Evolutionary conservation across 2,329 filamentous ascomycete species (phyloP), one percentile per base, ranked within the genome.

Genomic region (Gnomoniopsis sp.): DNA sequence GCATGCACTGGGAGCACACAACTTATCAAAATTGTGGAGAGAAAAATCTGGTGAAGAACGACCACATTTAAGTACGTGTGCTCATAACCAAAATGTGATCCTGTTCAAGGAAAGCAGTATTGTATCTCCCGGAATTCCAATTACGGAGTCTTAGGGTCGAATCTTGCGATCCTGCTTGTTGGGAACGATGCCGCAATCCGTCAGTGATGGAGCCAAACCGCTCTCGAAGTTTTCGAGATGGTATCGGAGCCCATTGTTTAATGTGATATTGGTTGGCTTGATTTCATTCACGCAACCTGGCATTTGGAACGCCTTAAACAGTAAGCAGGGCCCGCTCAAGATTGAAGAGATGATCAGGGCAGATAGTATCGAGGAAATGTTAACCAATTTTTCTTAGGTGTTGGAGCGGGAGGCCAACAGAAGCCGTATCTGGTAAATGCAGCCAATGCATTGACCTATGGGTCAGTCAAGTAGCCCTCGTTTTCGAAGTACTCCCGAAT

Each of bases 271-370:
- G 19, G 73, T 78, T 4, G 77, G 77, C 21, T 61, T 74, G 49
- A 74, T 73, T 21, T 73, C 72, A 3, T 79, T 79, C 64, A 76
- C 75, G 1, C 75, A 77, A 44, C 76, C 76, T 0, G 77, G 76
- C 2, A 77, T 79, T 22, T 79, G 77, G 76, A 78, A 75, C 57
- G 77, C 77, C 3, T 66, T 79, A 17, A 77, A 78, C 62, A 70
- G 71, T 66, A 69, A 66, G 48, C 48, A 12, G 4, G 6, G 22
- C 43, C 23, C 14, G 22, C 2, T 4, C 6, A 22, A 17, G 21
- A 3, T 19, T 21, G 12, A 36, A 21, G 17, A 34, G 15, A 19
- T 33, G 38, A 43, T 43, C 8, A 26, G 10, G 1, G 34, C 34
- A 41, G n/a, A 44, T 19, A 7, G 6, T 44, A 10, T 8, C 38